Conservation (phyloP, 2,329 filamentous ascomycete genomes). For the Monascus ruber region DNA sequence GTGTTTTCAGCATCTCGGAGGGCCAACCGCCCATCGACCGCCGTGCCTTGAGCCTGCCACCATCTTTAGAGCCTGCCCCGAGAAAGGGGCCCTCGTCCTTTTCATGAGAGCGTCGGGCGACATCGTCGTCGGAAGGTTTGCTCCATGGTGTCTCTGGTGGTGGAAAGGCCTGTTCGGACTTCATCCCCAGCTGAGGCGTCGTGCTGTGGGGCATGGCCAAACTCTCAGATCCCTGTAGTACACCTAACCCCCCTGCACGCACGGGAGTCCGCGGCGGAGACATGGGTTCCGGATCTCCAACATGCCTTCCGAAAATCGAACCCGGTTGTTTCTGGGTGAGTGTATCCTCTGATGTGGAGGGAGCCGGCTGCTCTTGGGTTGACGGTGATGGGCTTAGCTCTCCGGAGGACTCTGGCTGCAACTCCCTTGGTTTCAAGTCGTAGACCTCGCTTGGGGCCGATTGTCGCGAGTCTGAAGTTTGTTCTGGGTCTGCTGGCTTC, state of each 20-base stretch:
- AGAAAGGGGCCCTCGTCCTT: slow-evolving; percentile 9
- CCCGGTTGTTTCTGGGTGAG: slow-evolving; percentile 17
- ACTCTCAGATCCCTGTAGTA: slow-evolving; percentile 27
- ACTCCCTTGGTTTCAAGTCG: slow-evolving; percentile 3
- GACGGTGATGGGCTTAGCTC: slow-evolving; percentile 24
- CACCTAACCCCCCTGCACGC: slow-evolving; percentile 42
- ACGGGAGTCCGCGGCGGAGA: slow-evolving; percentile 34
- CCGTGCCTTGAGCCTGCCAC: slow-evolving; percentile 10
- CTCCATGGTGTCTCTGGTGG: slow-evolving; percentile 18
- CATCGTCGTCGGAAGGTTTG: slow-evolving; percentile 23
- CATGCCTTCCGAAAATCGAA: slow-evolving; percentile 24
- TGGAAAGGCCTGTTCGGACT: slow-evolving; percentile 28
- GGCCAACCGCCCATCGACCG: slow-evolving; percentile 8
- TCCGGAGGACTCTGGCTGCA: slow-evolving; percentile 10
- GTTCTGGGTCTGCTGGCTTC: slow-evolving; percentile 31
- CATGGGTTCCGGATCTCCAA: slow-evolving; percentile 12
- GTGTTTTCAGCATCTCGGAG: slow-evolving; percentile 26
- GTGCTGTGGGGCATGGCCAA: slow-evolving; percentile 27
- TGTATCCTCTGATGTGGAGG: slow-evolving; percentile 20
- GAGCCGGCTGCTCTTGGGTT: slow-evolving; percentile 22
- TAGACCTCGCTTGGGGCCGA: slow-evolving; percentile 15
- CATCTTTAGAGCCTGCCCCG: slow-evolving; percentile 16
- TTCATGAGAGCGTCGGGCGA: slow-evolving; percentile 20
- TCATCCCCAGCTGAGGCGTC: slow-evolving; percentile 27
- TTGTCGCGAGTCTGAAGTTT: too few species aligned